phyloP scores from a whole-genome alignment of 371 early-diverging fungal genomes.

The Mortierella sp. region DNA sequence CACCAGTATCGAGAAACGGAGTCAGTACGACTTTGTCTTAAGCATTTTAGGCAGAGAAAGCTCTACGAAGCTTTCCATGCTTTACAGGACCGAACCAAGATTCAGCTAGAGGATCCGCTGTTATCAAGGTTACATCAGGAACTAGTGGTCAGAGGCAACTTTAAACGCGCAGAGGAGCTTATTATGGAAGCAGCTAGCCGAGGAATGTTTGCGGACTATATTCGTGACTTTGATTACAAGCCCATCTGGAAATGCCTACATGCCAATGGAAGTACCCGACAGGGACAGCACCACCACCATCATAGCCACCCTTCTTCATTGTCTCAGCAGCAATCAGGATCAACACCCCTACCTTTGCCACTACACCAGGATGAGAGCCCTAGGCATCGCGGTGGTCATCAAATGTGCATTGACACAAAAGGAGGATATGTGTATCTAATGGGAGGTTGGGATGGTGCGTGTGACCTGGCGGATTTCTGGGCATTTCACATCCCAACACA shows the following conservation, averaged over 20 bases:
- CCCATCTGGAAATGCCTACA: constrained; percentile 76
- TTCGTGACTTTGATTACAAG: constrained; percentile 70
- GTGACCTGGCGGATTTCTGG: constrained; percentile 95
- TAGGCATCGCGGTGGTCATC: constrained; percentile 92
- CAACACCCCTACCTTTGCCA: too few species aligned
- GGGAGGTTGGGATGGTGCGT: constrained; percentile 96
- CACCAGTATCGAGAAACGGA: constrained; percentile 78
- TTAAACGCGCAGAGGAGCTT: constrained; percentile 74
- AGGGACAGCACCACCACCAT: constrained; percentile 41
- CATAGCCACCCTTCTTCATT: constrained; percentile 8
- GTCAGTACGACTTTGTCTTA: constrained; percentile 85
- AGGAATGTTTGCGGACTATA: constrained; percentile 77
- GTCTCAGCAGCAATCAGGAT: too few species aligned
- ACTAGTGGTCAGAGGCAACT: constrained; percentile 80
- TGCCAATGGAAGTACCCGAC: constrained; percentile 44
- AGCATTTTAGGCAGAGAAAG: constrained; percentile 88
- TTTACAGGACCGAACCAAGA: constrained; percentile 68
- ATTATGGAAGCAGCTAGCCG: constrained; percentile 65
- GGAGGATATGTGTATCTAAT: constrained; percentile 84
- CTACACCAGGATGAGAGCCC: constrained; percentile 56
- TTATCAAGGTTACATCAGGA: constrained; percentile 77
- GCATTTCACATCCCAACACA: constrained; percentile 66
- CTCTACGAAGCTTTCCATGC: constrained; percentile 76
- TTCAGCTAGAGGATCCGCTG: constrained; percentile 82
- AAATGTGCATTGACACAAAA: constrained; percentile 90